Base-by-base conservation (phyloP, 345 rosid genomes). In the Reutealis trisperma region DNA sequence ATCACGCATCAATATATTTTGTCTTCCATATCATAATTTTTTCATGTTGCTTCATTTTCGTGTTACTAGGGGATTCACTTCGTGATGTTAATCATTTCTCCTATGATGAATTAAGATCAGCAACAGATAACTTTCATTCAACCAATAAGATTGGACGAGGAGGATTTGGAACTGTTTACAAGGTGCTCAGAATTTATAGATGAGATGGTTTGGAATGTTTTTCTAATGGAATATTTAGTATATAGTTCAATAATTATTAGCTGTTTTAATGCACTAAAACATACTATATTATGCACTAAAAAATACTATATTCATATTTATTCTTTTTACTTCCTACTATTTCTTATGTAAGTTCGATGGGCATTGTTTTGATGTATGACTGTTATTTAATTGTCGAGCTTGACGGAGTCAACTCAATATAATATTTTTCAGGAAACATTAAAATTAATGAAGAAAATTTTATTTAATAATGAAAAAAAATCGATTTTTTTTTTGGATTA, bases 81-180 rank as follows among this genome's bases (percentile, higher is more conserved):
- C 72, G 55, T 66, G 80, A 75, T 63, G 61, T 77, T 37, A 83
- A 86, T 47, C 84, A 85, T 77, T 71, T 90, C 71, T 83, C 91
- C 6, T 84, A 74, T 76, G 51, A 80, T 30, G 85, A 85, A 57
- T 44, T 90, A 67, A 83, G 81, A 66, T 74, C 69, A 19, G 93
- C 90, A 14, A 88, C 93, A 8, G 81, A 83, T 70, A 66, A 88
- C 78, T 90, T 90, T 54, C 77, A 81, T 75, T 15, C 71, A 6
- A 76, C 79, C 78, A 85, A 85, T 54, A 85, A 78, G 76, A 79
- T 90, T 19, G 93, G 93, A 34, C 75, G 85, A 63, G 93, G 93
- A 74, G 93, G 91, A 60, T 90, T 90, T 21, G 93, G 93, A 73
- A 83, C 60, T 3, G 93, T 90, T 61, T 88, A 86, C 85, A 88